Evolutionary conservation across 2,329 filamentous ascomycete genomes (phyloP), one percentile per base, ranked within the genome.

Genomic region (Coniella vitis): DNA sequence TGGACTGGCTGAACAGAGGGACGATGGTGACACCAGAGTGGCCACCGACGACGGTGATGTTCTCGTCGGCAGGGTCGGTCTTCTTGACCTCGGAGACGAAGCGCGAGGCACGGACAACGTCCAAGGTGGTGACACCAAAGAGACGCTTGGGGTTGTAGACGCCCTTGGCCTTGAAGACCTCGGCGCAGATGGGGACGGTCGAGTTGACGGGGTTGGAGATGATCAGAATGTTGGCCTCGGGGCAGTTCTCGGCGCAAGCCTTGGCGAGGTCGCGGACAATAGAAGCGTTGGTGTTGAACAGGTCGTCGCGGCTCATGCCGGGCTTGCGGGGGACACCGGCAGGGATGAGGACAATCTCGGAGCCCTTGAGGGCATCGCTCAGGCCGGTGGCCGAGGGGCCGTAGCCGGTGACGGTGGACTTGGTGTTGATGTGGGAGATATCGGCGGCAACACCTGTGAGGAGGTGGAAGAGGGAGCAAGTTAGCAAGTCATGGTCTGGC

Each of bases 121-220:
- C 93, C 65, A 98, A 90, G 65, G 93, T 97, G 74, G 93, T 98
- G 68, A 98, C 93, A 79, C 93, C 93, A 75, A 98, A 98, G 63
- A 98, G 88, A 66, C 87, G 88, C 85, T 94, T 94, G 72, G 93
- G 90, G 84, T 98, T 91, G 85, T 96, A 98, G 76, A 97, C 91
- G 61, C 90, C 90, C 63, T 76, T 79, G 69, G 81, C 75, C 86
- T 97, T 97, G 87, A 90, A 95, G 69, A 97, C 84, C 82, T 97
- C 93, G 68, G 89, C 85, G 68, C 84, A 85, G 75, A 98, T 98
- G 69, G 93, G 93, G 65, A 98, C 93, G 66, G 93, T 98, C 63
- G 90, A 96, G 89, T 98, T 98, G 76, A 98, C 90, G 55, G 93
- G 93, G 84, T 98, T 98, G 73, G 90, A 83, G 75, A 98, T 98